Conservation (phyloP, 2,329 filamentous ascomycete genomes). For the Coniochaeta sp. region DNA sequence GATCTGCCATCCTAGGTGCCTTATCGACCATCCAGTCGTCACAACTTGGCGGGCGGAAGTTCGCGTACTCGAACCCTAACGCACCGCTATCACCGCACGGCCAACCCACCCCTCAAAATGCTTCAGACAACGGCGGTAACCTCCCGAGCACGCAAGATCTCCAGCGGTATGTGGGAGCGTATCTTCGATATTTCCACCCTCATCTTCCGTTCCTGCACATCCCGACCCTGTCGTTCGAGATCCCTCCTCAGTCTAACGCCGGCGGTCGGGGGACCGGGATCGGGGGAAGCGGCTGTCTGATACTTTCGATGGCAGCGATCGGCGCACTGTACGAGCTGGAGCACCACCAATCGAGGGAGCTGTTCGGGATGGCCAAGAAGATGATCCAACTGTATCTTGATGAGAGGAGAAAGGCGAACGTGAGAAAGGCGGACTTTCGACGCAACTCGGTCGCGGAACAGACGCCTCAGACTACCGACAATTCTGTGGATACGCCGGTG, state of each 20-base stretch:
- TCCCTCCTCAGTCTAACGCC: conserved; percentile 59
- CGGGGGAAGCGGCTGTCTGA: conserved; percentile 78
- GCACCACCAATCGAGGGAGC: conserved; percentile 66
- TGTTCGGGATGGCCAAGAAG: conserved; percentile 91
- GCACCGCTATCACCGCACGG: conserved; percentile 49
- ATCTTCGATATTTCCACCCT: conserved; percentile 87
- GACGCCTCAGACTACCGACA: conserved; percentile 40
- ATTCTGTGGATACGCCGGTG: conserved; percentile 68
- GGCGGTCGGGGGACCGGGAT: conserved; percentile 48
- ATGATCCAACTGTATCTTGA: conserved; percentile 93
- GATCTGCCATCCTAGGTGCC: conserved; percentile 53
- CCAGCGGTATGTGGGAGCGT: conserved; percentile 83
- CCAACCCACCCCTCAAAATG: conserved; percentile 39
- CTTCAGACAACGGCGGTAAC: conserved; percentile 43
- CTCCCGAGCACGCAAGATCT: conserved; percentile 80
- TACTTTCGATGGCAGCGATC: conserved; percentile 79
- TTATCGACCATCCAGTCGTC: conserved; percentile 45
- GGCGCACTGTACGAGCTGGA: conserved; percentile 76
- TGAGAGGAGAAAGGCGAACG: conserved; percentile 79
- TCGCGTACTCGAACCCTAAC: conserved; percentile 51
- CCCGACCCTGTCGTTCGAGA: conserved; percentile 84
- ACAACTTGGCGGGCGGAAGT: conserved; percentile 53
- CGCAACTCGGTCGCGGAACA: conserved; percentile 41
- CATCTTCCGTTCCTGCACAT: conserved; percentile 93
- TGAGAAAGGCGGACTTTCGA: conserved; percentile 56